phyloP scores from a whole-genome alignment of 2,329 filamentous ascomycete species.

The Epichloe amarillans region DNA sequence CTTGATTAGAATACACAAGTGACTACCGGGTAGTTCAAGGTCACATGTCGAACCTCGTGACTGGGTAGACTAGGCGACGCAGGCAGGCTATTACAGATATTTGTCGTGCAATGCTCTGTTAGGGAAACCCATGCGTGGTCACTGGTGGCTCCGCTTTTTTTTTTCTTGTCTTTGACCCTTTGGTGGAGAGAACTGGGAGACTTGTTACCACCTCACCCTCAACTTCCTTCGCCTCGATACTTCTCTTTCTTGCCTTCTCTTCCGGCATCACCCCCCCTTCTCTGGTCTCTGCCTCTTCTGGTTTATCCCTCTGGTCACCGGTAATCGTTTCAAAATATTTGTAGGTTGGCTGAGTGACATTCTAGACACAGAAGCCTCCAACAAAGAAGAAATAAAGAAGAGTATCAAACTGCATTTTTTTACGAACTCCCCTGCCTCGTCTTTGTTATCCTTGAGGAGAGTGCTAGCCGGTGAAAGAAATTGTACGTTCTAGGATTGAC shows the following conservation, averaged over 20 bases:
- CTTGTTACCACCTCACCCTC: slow-evolving; percentile 28
- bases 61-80: not conserved
- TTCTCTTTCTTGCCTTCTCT: slow-evolving; percentile 12
- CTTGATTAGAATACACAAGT: not conserved
- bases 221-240: slow-evolving; percentile 15
- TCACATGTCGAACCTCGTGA: not conserved
- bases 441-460: not conserved
- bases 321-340: slow-evolving; percentile 18
- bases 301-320: slow-evolving; percentile 27
- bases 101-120: not conserved
- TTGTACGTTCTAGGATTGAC: not conserved
- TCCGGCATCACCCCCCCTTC: slow-evolving; percentile 11
- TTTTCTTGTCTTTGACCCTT: slow-evolving; percentile 10
- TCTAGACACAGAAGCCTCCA: slow-evolving; percentile 20
- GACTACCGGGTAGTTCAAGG: not conserved
- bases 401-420: slow-evolving; percentile 1
- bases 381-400: not conserved
- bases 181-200: slow-evolving; percentile 23
- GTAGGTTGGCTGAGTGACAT: slow-evolving; percentile 23
- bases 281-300: slow-evolving; percentile 24
- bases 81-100: not conserved
- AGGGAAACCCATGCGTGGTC: not conserved
- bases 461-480: not conserved
- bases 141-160: not conserved
- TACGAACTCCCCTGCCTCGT: not conserved